These are phyloP conservation scores for Botrytis byssoidea DNA, from an alignment of 2,329 filamentous ascomycete genomes.

Conservation along the genomic window DNA sequence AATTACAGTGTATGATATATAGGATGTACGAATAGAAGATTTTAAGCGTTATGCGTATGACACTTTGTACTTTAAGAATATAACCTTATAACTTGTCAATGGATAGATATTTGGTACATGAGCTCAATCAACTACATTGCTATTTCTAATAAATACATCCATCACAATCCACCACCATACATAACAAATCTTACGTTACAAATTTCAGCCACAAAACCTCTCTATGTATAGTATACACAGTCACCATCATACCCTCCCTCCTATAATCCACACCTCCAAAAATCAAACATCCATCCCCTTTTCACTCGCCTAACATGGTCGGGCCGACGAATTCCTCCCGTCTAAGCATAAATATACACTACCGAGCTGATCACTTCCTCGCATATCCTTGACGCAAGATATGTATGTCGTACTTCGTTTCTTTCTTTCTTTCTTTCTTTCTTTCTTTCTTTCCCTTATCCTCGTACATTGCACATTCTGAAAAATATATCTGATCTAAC, in stretches of 20 bases:
- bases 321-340: no score
- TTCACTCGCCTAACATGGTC: neutral
- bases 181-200: neutral
- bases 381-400: no score
- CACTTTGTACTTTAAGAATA: neutral
- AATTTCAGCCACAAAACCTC: neutral
- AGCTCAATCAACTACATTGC: neutral
- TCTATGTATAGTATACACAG: neutral
- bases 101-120: neutral
- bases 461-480: no score
- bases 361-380: no score
- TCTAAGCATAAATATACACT: no score
- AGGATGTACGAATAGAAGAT: neutral
- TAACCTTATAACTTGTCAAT: neutral
- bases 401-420: no score
- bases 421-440: no score
- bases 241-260: fast-evolving
- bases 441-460: no score
- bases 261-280: neutral
- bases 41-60: neutral
- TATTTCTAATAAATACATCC: fast-evolving
- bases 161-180: neutral
- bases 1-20: neutral
- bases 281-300: neutral
- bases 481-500: no score